Evolutionary conservation across 2,329 filamentous ascomycete species (phyloP), one percentile per base, ranked within the genome.

Genomic region (Ophiostoma ips): DNA sequence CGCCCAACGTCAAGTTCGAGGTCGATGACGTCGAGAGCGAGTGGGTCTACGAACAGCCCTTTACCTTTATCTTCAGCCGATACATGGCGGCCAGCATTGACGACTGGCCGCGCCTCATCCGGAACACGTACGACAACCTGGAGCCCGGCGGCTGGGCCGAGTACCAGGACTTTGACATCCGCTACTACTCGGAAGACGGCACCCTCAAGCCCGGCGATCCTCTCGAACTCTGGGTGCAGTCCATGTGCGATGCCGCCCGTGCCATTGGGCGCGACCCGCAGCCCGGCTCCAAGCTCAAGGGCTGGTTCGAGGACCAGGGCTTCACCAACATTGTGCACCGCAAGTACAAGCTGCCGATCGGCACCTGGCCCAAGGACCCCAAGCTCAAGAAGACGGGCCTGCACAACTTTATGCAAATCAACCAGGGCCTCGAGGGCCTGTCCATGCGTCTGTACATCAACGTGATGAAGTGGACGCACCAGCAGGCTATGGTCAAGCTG

Each of bases 251-350:
- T 18, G 57, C 58, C 6, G 47, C 53, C 5, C 45, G 31, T 10
- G 54, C 46, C 11, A 38, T 56, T 10, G 57, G 58, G 4, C 56
- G 55, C 34, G 54, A 57, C 21, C 53, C 57, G 24, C 45, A 53
- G n/a, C 61, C 51, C 47, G 57, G 55, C 0, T n/a, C 38, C 31
- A 50, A 64, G 12, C 62, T 68, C 35, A 63, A 66, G 53, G 60
- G 63, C 33, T 64, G 65, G 49, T 61, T 76, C 51, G 56, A 61
- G 19, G 67, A 69, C 13, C 69, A 69, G 0, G 75, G 75, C 1
- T 77, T 78, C 55, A 60, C 64, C 48, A 65, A 76, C 55, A 67
- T 77, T 0, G 57, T 59, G 0, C 66, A 75, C 56, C 60, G 64
- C 7, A 58, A 68, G 18, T 70, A 62, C 59, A 68, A 67, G 57